Base-by-base conservation (phyloP, 139 green algal species). In the Trebouxia sp. region DNA sequence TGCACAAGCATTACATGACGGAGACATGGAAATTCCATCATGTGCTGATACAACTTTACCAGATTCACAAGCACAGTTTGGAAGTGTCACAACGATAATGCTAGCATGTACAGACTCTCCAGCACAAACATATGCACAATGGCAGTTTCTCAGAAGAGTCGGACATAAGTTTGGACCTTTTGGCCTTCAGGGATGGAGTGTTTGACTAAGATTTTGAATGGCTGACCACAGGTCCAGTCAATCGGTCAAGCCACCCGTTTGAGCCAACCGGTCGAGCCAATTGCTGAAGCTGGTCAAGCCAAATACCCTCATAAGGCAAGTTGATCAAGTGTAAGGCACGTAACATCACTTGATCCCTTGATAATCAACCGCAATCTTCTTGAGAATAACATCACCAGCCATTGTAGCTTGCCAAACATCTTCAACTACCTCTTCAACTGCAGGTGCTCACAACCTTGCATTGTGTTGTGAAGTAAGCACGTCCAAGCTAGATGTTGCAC, bases 51-150 rank as follows among this genome's bases (percentile, higher is more conserved):
- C 20, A 65, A 65, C 51, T 65, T 65, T 65, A 65, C 51, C 51
- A 65, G 51, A 65, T 65, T 65, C 51, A 65, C 51, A 65, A 65
- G 51, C 51, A 65, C 51, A 65, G 51, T 65, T 35, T 65, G 51
- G 51, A 65, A 65, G 51, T 65, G 51, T 65, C 51, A 65, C 6
- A 65, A 65, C 51, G 22, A 65, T 65, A 65, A 28, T 65, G 51
- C 51, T 65, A 65, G 51, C 6, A 65, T 65, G 51, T 65, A 65
- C 47, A 53, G 20, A 53, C 47, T 53, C 47, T n/a, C n/a, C n/a
- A n/a, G n/a, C n/a, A 70, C 62, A 70, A 70, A n/a, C n/a, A n/a
- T n/a, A n/a, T n/a, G n/a, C n/a, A n/a, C n/a, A n/a, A n/a, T n/a
- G n/a, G n/a, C n/a, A n/a, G n/a, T n/a, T n/a, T n/a, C n/a, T n/a